phyloP scores from a whole-genome alignment of 768 basidiomycete genomes.

The Pleurotus giganteus region DNA sequence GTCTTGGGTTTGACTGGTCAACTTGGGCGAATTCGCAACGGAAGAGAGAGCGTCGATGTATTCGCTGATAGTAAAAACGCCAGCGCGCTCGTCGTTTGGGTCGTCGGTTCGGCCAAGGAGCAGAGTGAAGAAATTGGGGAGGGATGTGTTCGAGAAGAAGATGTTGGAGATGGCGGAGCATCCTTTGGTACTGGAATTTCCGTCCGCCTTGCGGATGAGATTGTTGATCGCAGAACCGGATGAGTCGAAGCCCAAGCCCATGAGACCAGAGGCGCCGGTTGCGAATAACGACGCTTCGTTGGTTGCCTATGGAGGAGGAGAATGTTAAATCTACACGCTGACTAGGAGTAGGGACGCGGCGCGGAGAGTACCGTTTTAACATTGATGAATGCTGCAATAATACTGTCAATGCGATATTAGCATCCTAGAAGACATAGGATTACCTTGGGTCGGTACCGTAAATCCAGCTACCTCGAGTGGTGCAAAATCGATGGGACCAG shows the following conservation, averaged over 20 bases:
- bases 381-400: slow-evolving; percentile 6
- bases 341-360: not conserved
- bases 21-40: slow-evolving; percentile 49
- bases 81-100: slow-evolving; percentile 48
- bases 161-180: slow-evolving; percentile 62
- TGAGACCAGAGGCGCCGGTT: not conserved
- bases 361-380: not conserved
- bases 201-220: slow-evolving; percentile 41
- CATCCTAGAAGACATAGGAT: slow-evolving; percentile 21
- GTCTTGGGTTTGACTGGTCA: slow-evolving; percentile 50
- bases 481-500: slow-evolving; percentile 46
- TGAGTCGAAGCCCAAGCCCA: slow-evolving; percentile 6
- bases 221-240: slow-evolving; percentile 1
- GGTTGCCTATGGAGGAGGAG: not conserved
- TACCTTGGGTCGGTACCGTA: slow-evolving; percentile 43
- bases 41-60: slow-evolving; percentile 45
- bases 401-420: not conserved
- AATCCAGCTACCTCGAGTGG: slow-evolving; percentile 43
- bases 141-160: slow-evolving; percentile 55
- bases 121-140: slow-evolving; percentile 61
- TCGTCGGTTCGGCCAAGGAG: slow-evolving; percentile 61
- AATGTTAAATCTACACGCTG: not conserved
- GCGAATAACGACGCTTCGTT: not conserved
- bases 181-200: slow-evolving; percentile 32
- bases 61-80: slow-evolving; percentile 64